Conservation (phyloP, 805 yeast genomes). For the Citeromyces matritensis region DNA sequence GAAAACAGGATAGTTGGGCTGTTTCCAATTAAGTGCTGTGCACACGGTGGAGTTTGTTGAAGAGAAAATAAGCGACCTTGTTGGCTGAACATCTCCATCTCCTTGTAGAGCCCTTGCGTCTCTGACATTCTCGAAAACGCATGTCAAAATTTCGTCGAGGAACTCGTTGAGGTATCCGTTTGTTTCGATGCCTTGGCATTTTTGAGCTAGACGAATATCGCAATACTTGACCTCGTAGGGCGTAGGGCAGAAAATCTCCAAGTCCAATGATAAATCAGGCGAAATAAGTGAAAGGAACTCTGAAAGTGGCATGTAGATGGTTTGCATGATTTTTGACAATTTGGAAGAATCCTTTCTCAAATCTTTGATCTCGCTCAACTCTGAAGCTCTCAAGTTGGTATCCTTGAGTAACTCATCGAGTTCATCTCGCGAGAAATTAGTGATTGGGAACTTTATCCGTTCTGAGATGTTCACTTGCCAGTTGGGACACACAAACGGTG, state of each 20-base stretch:
- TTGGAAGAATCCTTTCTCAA: slow-evolving; percentile 11
- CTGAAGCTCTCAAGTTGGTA: slow-evolving; percentile 11
- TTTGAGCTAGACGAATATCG: slow-evolving; percentile 6
- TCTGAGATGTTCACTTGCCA: slow-evolving; percentile 33
- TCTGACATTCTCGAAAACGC: slow-evolving; percentile 67
- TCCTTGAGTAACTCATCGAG: slow-evolving; percentile 10
- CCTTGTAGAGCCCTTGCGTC: slow-evolving; percentile 17
- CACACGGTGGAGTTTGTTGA: slow-evolving; percentile 85
- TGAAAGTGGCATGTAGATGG: slow-evolving; percentile 40
- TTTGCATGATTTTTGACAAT: slow-evolving; percentile 27
- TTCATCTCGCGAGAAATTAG: slow-evolving; percentile 38
- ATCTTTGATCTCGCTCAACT: slow-evolving; percentile 6
- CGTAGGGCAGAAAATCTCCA: slow-evolving; percentile 72
- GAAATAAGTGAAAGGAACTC: slow-evolving; percentile 42
- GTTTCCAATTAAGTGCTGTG: slow-evolving; percentile 93
- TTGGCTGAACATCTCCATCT: slow-evolving; percentile 11
- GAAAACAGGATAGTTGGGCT: slow-evolving; percentile 93
- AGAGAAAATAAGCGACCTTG: slow-evolving; percentile 67
- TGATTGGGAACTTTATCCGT: slow-evolving; percentile 42
- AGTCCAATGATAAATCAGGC: slow-evolving; percentile 45
- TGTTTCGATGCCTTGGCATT: slow-evolving; percentile 1
- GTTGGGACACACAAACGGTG: slow-evolving; percentile 68
- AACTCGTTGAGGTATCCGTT: slow-evolving; percentile 20
- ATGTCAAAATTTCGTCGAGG: slow-evolving; percentile 58
- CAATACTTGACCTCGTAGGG: slow-evolving; percentile 15